Percentiles rank a stretch among this genome's conserved stretches.
Conservation (phyloP, 2,329 filamentous ascomycete genomes). For the Fusarium albidum region DNA sequence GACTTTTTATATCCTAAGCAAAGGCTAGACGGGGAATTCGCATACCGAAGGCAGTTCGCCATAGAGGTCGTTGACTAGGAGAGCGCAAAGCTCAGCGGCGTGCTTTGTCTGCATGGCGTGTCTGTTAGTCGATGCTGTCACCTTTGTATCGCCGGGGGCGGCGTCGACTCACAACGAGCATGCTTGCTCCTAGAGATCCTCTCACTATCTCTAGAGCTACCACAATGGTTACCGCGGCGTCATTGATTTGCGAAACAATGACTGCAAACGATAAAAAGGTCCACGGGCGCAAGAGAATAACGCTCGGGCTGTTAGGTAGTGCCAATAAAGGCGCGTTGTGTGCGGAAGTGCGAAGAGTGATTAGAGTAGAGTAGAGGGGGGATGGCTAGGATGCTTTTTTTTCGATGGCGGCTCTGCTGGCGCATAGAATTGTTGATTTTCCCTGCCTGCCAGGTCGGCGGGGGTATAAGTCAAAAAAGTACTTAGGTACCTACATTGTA, state of each 20-base stretch:
- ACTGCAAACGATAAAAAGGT: slow-evolving; percentile 13
- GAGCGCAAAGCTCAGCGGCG: slow-evolving; percentile 86
- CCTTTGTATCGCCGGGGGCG: slow-evolving; percentile 22
- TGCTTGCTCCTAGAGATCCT: slow-evolving; percentile 78
- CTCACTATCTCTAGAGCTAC: slow-evolving; percentile 81
- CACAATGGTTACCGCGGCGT: slow-evolving; percentile 72
- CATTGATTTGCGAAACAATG: slow-evolving; percentile 56
- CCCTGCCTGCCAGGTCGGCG: slow-evolving; percentile 21
- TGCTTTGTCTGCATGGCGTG: slow-evolving; percentile 66
- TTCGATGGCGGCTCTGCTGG: slow-evolving; percentile 14
- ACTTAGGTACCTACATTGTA: slow-evolving; percentile 13
- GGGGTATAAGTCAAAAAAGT: slow-evolving; percentile 39
- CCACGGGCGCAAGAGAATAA: not conserved
- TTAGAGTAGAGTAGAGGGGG: slow-evolving; percentile 8
- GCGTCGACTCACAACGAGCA: slow-evolving; percentile 58
- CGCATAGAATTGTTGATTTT: slow-evolving; percentile 39
- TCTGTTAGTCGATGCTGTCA: slow-evolving; percentile 36
- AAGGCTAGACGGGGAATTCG: slow-evolving; percentile 33
- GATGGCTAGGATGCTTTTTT: slow-evolving; percentile 34
- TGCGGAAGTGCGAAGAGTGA: slow-evolving; percentile 5
- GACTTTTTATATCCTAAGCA: slow-evolving; percentile 8
- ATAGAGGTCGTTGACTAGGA: slow-evolving; percentile 88
- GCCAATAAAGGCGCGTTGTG: slow-evolving; percentile 3
- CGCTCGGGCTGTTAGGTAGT: not conserved
- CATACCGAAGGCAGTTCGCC: slow-evolving; percentile 92